Evolutionary conservation across 805 yeast species (phyloP), one percentile per base, ranked within the genome.

Genomic region (Priceomyces haplophilus): DNA sequence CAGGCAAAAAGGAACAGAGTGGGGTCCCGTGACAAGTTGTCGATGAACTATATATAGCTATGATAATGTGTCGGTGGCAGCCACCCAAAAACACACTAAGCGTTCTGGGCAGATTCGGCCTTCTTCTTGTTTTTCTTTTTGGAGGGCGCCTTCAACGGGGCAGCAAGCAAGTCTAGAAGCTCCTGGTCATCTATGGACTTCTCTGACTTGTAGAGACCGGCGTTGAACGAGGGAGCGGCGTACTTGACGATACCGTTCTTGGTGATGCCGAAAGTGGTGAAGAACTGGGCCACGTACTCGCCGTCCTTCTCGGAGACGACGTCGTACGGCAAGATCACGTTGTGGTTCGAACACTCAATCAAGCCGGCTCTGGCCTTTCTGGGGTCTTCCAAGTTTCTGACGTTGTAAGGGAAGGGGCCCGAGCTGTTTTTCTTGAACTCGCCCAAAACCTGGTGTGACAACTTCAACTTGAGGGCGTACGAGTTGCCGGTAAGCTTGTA

Each of bases 251-350:
- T 68, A 39, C 91, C 91, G 53, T 79, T 79, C 66, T 80, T 80
- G 60, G 89, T 84, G 55, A 85, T 62, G 27, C 85, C 89, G 55
- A 85, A 77, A 37, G 91, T 85, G 52, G 88, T 78, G 69, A 80
- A 84, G 61, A 69, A 80, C 69, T 85, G 88, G 24, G 85, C 87
- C 52, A 85, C 76, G 45, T 58, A 67, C 61, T 79, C 82, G 46
- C 80, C 83, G 49, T 80, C 80, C 68, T 79, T 82, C 58, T 82
- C 88, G 59, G 78, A 73, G 59, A 74, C 72, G 41, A 85, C 75
- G 47, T 84, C 90, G 61, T 84, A 83, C 37, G 87, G 80, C 58
- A 75, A 73, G 56, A 83, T 72, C 34, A 83, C 78, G 47, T 77
- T 74, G 65, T 83, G 90, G 72, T 73, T 79, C 43, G 73, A 68